phyloP scores from a whole-genome alignment of 305 asterid genomes.

The Fraxinus nigra region DNA sequence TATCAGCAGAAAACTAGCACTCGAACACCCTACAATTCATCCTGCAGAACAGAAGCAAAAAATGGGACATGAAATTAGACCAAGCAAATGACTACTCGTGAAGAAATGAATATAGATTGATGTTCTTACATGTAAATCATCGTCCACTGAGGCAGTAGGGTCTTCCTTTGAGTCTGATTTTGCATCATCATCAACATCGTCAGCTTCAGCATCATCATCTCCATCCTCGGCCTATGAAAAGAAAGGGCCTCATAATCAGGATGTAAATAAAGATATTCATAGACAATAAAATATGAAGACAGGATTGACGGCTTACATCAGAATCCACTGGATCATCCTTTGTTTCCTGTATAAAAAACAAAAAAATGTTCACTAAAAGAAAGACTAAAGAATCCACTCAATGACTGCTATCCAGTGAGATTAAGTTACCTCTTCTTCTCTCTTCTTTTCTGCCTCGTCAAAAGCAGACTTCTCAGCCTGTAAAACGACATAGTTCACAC shows the following conservation, averaged over 20 bases:
- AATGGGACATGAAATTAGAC: not conserved
- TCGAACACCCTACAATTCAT: conserved; percentile 57
- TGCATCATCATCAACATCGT: conserved; percentile 35
- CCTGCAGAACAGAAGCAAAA: conserved; percentile 41
- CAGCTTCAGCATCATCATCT: conserved; percentile 44
- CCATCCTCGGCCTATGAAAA: conserved; percentile 69
- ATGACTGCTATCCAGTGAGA: not conserved
- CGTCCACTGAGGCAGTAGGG: conserved; percentile 39
- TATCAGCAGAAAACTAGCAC: not conserved
- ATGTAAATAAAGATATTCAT: not conserved
- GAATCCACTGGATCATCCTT: conserved; percentile 73
- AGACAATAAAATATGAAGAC: not conserved
- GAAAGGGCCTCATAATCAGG: conserved; percentile 12
- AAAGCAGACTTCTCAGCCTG: conserved; percentile 55
- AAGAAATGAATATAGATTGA: not conserved
- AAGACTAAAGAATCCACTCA: not conserved
- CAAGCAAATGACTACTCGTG: not conserved
- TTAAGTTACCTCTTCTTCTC: conserved; percentile 37
- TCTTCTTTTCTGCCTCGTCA: conserved; percentile 50
- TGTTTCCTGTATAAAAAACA: conserved; percentile 46
- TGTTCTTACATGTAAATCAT: conserved; percentile 55
- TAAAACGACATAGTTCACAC: conserved; percentile 9
- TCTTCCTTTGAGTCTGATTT: conserved; percentile 43
- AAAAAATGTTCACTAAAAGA: not conserved
- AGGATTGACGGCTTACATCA: conserved; percentile 56